Conservation (phyloP, 2,329 filamentous ascomycete species). For the Stenocarpella maydis region DNA sequence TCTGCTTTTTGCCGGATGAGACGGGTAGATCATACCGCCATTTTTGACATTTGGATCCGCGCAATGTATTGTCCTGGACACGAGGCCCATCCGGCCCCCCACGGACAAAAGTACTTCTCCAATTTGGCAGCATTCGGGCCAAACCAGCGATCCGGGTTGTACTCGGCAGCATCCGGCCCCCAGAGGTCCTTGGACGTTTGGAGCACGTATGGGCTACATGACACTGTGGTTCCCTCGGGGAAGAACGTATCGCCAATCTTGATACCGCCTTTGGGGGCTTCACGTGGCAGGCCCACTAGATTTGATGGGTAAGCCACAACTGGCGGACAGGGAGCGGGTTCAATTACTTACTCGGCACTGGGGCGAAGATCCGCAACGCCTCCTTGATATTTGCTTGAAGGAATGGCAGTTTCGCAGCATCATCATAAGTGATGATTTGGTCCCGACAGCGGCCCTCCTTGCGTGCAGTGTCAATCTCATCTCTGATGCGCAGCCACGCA, state of each 20-base stretch:
- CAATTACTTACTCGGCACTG: constrained; percentile 37
- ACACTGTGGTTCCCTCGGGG: constrained; percentile 42
- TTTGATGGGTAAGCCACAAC: not conserved
- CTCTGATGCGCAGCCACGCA: constrained; percentile 35
- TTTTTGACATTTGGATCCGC: constrained; percentile 18
- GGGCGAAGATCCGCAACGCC: constrained; percentile 38
- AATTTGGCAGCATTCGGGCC: constrained; percentile 29
- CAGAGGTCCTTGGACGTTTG: constrained; percentile 41
- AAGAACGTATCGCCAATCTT: constrained; percentile 40
- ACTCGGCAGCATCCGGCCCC: constrained; percentile 38
- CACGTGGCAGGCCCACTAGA: constrained; percentile 42
- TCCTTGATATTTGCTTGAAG: constrained; percentile 48
- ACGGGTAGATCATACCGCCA: not conserved
- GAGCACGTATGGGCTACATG: constrained; percentile 40
- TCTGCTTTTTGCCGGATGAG: not conserved
- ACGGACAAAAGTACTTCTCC: constrained; percentile 37
- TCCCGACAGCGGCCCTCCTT: constrained; percentile 30
- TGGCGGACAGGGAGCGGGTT: not conserved
- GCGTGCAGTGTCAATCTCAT: constrained; percentile 39
- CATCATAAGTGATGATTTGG: constrained; percentile 38
- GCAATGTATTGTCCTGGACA: constrained; percentile 23
- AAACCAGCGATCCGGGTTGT: constrained; percentile 40
- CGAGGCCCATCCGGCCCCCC: constrained; percentile 2
- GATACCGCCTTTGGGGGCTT: constrained; percentile 40
- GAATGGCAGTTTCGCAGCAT: constrained; percentile 44